Conservation (phyloP, 768 basidiomycete genomes). For the Leucogyrophana mollusca region DNA sequence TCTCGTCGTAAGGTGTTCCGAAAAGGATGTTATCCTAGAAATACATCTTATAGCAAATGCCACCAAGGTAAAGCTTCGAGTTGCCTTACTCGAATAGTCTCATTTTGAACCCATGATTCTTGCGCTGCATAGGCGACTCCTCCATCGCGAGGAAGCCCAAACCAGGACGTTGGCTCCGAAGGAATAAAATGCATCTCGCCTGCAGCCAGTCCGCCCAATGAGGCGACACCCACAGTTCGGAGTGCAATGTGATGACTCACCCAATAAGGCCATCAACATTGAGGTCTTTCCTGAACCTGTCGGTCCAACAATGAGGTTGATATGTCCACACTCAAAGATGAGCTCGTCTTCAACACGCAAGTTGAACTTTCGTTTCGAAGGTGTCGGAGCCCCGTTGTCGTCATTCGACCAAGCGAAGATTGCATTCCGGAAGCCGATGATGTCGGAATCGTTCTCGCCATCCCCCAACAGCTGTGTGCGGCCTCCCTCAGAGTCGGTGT, state of each 20-base stretch:
- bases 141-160: constrained; percentile 59
- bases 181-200: constrained; percentile 66
- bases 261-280: constrained; percentile 58
- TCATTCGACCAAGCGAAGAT: constrained; percentile 52
- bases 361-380: constrained; percentile 38
- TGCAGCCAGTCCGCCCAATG: no score
- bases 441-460: constrained; percentile 16
- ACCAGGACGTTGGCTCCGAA: constrained; percentile 53
- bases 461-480: not conserved
- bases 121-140: constrained; percentile 81
- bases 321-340: constrained; percentile 46
- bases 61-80: not conserved
- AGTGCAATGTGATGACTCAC: no score
- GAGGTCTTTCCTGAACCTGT: constrained; percentile 63
- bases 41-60: not conserved
- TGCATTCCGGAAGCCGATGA: constrained; percentile 51
- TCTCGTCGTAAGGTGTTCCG: constrained; percentile 37
- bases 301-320: constrained; percentile 59
- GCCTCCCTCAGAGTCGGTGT: not conserved
- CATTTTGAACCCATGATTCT: constrained; percentile 82
- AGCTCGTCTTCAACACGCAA: constrained; percentile 52
- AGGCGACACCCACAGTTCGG: not conserved
- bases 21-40: constrained; percentile 43
- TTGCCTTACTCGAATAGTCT: constrained; percentile 53
- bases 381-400: constrained; percentile 4